phyloP scores from a whole-genome alignment of 1,284 basidiomycete species.

The Ustilago bromivora region DNA sequence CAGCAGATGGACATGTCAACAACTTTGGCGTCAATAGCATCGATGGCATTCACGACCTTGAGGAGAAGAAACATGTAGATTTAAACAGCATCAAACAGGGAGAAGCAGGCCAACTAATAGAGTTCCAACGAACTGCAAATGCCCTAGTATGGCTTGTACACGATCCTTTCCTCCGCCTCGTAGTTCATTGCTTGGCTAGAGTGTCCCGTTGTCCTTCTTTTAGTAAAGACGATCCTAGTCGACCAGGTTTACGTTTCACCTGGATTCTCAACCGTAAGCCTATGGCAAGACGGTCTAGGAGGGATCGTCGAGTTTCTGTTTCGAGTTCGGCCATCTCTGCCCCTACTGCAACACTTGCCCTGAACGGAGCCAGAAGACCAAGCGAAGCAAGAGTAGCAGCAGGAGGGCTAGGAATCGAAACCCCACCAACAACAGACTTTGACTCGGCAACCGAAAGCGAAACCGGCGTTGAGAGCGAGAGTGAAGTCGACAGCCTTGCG shows the following conservation, averaged over 20 bases:
- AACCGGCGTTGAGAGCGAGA: conserved; percentile 29
- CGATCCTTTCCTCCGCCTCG: conserved; percentile 55
- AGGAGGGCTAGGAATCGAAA: conserved; percentile 22
- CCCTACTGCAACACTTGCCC: neutral
- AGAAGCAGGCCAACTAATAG: conserved; percentile 22
- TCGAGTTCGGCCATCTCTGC: conserved; percentile 10
- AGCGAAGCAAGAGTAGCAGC: neutral
- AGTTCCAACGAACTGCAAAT: conserved; percentile 59
- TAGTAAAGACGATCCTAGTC: conserved; percentile 43
- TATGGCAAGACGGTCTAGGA: conserved; percentile 29
- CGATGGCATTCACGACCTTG: neutral
- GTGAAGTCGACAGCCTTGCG: conserved; percentile 12
- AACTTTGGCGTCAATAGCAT: no score
- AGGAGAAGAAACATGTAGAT: neutral
- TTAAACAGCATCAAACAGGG: conserved; percentile 9
- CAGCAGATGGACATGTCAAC: no score
- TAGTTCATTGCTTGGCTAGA: conserved; percentile 64
- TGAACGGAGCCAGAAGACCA: neutral
- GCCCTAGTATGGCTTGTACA: conserved; percentile 57
- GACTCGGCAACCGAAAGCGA: conserved; percentile 46
- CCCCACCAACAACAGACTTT: conserved; percentile 55
- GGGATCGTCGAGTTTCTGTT: conserved; percentile 32
- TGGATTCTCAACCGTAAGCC: conserved; percentile 65
- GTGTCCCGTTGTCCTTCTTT: conserved; percentile 55
- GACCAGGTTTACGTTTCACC: conserved; percentile 32